Evolutionary conservation across 495 filamentous ascomycete genomes (phyloP).

Genomic region (Hypoxylon lienhwacheense): DNA sequence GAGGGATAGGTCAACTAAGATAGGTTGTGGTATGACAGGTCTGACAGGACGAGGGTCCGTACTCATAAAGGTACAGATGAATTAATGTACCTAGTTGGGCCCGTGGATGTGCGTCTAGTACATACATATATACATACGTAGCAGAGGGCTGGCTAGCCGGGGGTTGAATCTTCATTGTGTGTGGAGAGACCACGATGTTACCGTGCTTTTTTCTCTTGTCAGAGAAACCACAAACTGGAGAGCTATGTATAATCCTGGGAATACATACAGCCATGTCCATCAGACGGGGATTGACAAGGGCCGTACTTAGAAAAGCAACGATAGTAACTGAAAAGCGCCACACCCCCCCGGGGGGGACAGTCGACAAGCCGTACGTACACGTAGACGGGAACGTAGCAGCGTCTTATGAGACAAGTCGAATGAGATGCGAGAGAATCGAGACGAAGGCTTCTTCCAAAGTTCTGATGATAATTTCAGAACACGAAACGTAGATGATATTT

Average conservation of each 20-base stretch:
- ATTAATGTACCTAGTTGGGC: conserved; percentile 37
- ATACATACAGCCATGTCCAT: conserved; percentile 27
- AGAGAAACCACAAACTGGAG: conserved; percentile 39
- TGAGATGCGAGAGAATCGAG: conserved; percentile 26
- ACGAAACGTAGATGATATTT: conserved; percentile 29
- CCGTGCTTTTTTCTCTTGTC: conserved; percentile 37
- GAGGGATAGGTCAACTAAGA: no score
- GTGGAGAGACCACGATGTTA: conserved; percentile 37
- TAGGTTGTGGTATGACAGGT: conserved; percentile 44
- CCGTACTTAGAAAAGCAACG: conserved; percentile 35
- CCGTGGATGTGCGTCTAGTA: conserved; percentile 34
- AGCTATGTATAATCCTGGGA: conserved; percentile 34
- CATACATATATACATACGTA: no score
- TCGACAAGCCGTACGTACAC: conserved; percentile 33
- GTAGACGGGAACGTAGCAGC: conserved; percentile 24
- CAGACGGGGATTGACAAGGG: conserved; percentile 34
- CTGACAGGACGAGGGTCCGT: conserved; percentile 38
- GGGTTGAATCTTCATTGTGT: conserved; percentile 36
- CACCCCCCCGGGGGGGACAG: conserved; percentile 31
- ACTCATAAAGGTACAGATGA: conserved; percentile 35
- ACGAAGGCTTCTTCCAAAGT: conserved; percentile 9
- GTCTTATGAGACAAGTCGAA: conserved; percentile 33
- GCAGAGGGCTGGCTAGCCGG: conserved; percentile 36
- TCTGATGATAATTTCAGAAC: conserved; percentile 22
- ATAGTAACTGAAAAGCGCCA: conserved; percentile 33